Evolutionary conservation across 768 basidiomycete species (phyloP).

Genomic region (Rhizopogon rudus): DNA sequence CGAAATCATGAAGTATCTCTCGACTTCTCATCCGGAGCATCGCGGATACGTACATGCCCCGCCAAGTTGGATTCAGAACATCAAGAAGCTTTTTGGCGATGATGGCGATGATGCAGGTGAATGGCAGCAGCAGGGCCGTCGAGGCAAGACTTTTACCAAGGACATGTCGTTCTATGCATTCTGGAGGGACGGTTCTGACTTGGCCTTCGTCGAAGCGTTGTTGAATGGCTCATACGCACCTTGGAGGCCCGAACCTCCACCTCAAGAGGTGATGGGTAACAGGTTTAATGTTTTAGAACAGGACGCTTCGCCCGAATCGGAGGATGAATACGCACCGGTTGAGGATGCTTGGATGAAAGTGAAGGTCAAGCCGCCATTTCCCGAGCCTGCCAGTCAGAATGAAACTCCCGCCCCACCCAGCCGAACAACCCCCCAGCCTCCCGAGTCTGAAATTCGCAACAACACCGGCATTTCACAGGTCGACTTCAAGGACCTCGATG

Average conservation of each 20-base stretch:
- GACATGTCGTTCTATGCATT: conserved; percentile 40
- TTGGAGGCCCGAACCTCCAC: neutral
- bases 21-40: conserved; percentile 44
- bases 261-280: neutral
- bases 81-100: conserved; percentile 14
- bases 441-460: neutral
- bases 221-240: neutral
- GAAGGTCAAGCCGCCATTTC: neutral
- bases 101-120: conserved; percentile 12
- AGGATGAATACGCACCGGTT: conserved; percentile 10
- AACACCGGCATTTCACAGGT: neutral
- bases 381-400: neutral
- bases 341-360: conserved; percentile 29
- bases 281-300: conserved; percentile 3
- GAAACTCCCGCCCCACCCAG: neutral
- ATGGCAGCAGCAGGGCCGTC: conserved; percentile 32
- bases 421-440: neutral
- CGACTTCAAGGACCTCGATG: conserved; percentile 18
- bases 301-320: neutral
- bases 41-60: conserved; percentile 36
- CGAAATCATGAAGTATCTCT: conserved; percentile 38
- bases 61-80: conserved; percentile 42
- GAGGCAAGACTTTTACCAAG: conserved; percentile 14
- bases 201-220: conserved; percentile 38
- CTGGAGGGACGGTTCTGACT: conserved; percentile 44